Conservation (phyloP, 345 rosid genomes). For the Corchorus capsularis region DNA sequence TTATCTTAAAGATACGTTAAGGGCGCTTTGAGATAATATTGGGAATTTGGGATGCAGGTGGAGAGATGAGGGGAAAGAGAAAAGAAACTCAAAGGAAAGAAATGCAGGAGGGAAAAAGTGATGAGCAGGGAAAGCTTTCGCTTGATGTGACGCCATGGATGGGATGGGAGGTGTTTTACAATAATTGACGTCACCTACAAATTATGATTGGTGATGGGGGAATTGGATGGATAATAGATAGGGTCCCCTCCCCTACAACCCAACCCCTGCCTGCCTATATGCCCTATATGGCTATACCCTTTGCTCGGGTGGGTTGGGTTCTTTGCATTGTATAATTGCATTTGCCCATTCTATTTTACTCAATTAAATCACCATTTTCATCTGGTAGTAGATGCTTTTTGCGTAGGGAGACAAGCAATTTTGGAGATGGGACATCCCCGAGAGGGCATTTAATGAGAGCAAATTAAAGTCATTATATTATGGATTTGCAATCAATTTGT, state of each 20-base stretch:
- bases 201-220: constrained; percentile 25
- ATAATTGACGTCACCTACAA: constrained; percentile 25
- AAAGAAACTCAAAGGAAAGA: not conserved
- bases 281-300: no score
- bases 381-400: not conserved
- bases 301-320: no score
- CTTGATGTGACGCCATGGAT: constrained; percentile 25
- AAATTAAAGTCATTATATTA: not conserved
- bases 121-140: constrained; percentile 7
- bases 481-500: not conserved
- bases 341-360: no score
- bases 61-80: not conserved
- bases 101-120: not conserved
- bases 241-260: not conserved
- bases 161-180: constrained; percentile 10
- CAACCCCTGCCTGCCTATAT: not conserved
- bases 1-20: no score
- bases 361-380: no score
- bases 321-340: not conserved
- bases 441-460: not conserved
- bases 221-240: not conserved
- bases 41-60: no score
- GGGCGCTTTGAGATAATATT: no score
- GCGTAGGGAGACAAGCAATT: constrained; percentile 19
- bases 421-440: constrained; percentile 9